phyloP scores from a whole-genome alignment of 176 grass and related monocot genomes.

The Bothriochloa decipiens region DNA sequence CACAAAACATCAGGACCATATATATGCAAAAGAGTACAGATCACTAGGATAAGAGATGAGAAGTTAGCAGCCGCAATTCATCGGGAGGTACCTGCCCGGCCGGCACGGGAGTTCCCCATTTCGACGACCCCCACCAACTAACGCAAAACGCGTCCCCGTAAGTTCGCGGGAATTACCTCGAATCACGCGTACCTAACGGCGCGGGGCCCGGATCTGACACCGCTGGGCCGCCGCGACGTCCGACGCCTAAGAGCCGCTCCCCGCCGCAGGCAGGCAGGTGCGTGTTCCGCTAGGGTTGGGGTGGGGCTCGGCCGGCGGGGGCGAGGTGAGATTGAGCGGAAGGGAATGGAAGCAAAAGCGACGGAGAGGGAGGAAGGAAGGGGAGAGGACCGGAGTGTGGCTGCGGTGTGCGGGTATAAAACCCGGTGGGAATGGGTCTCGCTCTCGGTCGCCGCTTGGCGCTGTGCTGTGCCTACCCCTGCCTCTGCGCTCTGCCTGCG shows the following conservation, averaged over 20 bases:
- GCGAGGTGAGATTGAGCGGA: neutral
- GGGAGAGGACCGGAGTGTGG: neutral
- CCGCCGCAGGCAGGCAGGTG: neutral
- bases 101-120: slow-evolving; percentile 21
- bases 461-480: too few species aligned
- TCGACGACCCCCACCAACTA: neutral
- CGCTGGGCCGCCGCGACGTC: neutral
- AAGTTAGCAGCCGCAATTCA: slow-evolving; percentile 10
- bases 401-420: slow-evolving; percentile 41
- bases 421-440: slow-evolving; percentile 4
- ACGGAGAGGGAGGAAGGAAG: neutral
- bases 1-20: neutral
- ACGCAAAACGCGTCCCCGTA: neutral
- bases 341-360: neutral
- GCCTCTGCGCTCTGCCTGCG: neutral
- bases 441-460: slow-evolving; percentile 2
- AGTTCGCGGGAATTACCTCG: slow-evolving; percentile 38
- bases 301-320: neutral
- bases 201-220: slow-evolving; percentile 23
- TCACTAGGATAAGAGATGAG: neutral
- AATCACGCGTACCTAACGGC: neutral
- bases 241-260: neutral
- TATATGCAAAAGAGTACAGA: neutral
- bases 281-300: slow-evolving; percentile 4
- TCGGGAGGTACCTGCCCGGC: neutral